Base-by-base conservation (phyloP, 805 yeast genomes). In the Ogataea paraovalis region DNA sequence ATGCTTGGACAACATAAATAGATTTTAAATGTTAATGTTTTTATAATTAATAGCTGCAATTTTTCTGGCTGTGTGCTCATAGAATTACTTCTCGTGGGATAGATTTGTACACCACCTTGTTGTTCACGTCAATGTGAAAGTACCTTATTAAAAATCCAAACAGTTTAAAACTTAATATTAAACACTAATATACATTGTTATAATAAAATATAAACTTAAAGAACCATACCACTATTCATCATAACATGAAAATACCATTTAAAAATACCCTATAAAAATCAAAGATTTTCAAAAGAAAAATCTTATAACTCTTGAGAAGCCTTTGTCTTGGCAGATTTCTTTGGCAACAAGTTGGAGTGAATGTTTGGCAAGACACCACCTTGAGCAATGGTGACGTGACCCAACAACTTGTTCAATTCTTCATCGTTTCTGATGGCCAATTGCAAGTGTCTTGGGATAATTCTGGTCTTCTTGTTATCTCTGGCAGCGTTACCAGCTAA, bases 341-440 rank as follows among this genome's bases (percentile, higher is more conserved):
- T 71, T 68, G 82, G 84, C 63, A 91, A 83, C 72, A 91, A 84
- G 78, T 85, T 84, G 75, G 84, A 89, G 78, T 88, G 96, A 70
- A 90, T 87, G 84, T 89, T 88, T 78, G 97, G 97, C 74, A 91
- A 82, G 64, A 92, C 97, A 87, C 97, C 97, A 85, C 97, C 97
- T 76, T 90, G 96, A 60, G 97, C 97, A 66, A 91, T 92, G 57
- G 97, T 91, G 58, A 92, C 99, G 71, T 89, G 89, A 63, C 81
- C 81, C 58, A 92, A 80, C 65, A 91, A 82, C 74, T 87, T 90
- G 87, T 92, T 91, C 74, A 92, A 82, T 76, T 92, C 97, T 77
- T 92, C 97, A 81, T 92, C 98, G 70, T 91, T 92, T 82, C 98
- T 88, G 80, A 91, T 91, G 73, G 98, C 98, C 65, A 91, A 82